Percentiles rank a stretch among this genome's conserved stretches.
phyloP scores from a whole-genome alignment of 306 rosid species.

The Cotoneaster glaucophyllus region DNA sequence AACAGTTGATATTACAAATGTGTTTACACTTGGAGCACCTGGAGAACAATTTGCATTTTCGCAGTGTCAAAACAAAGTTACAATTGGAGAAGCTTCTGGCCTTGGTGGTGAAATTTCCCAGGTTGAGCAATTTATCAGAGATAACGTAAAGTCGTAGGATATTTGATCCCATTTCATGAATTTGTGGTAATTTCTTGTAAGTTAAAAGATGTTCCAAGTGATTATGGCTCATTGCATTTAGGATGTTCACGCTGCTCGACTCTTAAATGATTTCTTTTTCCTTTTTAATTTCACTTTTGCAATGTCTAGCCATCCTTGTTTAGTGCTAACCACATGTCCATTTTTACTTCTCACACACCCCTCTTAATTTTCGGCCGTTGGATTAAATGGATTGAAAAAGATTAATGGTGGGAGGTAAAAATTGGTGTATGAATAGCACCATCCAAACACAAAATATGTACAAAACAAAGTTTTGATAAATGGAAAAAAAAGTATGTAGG shows the following conservation, averaged over 20 bases:
- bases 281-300: neutral
- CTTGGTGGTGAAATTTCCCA: conserved; percentile 57
- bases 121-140: conserved; percentile 68
- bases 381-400: too few species aligned
- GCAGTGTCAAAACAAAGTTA: conserved; percentile 71
- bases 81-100: conserved; percentile 75
- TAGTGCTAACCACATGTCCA: too few species aligned
- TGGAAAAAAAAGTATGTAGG: too few species aligned
- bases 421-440: too few species aligned
- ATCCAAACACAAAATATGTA: too few species aligned
- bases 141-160: conserved; percentile 39
- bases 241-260: too few species aligned
- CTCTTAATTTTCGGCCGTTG: too few species aligned
- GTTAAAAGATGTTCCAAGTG: neutral
- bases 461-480: too few species aligned
- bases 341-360: too few species aligned
- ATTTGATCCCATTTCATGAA: neutral
- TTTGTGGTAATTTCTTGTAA: neutral
- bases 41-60: conserved; percentile 64
- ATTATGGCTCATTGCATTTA: neutral
- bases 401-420: too few species aligned
- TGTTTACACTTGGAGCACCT: conserved; percentile 61
- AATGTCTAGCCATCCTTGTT: too few species aligned
- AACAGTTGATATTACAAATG: conserved; percentile 62
- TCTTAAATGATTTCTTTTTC: neutral